Conservation (phyloP, 2,329 filamentous ascomycete genomes). For the Fusarium buharicum region DNA sequence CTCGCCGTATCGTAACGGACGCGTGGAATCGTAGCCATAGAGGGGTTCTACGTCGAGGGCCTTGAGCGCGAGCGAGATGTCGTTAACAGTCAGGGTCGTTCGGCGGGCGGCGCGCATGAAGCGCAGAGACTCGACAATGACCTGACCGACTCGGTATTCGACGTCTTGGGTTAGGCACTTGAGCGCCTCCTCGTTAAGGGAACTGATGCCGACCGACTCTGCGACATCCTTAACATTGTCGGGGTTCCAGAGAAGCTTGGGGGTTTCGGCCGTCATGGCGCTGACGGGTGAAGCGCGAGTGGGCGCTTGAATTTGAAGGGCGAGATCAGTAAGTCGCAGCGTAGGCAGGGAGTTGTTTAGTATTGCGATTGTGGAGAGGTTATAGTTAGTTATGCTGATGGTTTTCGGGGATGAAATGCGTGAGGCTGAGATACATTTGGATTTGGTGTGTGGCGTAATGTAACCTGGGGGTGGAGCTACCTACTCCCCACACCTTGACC, state of each 20-base stretch:
- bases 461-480: slow-evolving; percentile 9
- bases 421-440: slow-evolving; percentile 23
- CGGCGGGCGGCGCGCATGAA: slow-evolving; percentile 94
- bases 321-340: neutral
- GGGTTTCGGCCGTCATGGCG: slow-evolving; percentile 53
- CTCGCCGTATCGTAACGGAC: slow-evolving; percentile 90
- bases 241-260: slow-evolving; percentile 86
- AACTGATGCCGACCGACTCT: slow-evolving; percentile 89
- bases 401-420: slow-evolving; percentile 7
- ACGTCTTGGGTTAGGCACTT: slow-evolving; percentile 92
- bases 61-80: slow-evolving; percentile 85
- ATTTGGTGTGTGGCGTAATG: slow-evolving; percentile 20
- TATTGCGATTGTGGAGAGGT: neutral
- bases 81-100: slow-evolving; percentile 87
- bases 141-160: slow-evolving; percentile 92
- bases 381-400: neutral
- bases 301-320: neutral
- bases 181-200: slow-evolving; percentile 84
- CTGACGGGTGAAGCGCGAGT: neutral
- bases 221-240: slow-evolving; percentile 97
- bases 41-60: slow-evolving; percentile 93
- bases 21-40: slow-evolving; percentile 94
- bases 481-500: slow-evolving; percentile 6
- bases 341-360: neutral
- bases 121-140: slow-evolving; percentile 92